phyloP scores from a whole-genome alignment of 208 protist species.

The Leptomonas seymouri region DNA sequence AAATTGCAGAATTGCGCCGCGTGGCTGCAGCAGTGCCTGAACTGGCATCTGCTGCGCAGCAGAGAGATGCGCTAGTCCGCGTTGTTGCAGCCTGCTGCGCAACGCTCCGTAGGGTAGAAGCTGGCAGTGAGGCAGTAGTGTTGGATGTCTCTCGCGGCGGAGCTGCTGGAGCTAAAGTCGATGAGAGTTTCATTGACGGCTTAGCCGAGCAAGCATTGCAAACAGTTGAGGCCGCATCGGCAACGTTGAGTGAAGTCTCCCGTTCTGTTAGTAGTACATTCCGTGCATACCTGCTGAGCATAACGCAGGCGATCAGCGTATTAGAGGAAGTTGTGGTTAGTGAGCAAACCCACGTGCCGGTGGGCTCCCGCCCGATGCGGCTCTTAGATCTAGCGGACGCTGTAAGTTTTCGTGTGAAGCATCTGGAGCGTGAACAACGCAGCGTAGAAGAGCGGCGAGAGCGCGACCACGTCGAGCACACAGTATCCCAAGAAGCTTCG shows the following conservation, averaged over 20 bases:
- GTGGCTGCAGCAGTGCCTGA: background rate
- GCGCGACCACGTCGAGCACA: background rate
- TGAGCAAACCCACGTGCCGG: background rate
- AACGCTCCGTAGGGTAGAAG: background rate
- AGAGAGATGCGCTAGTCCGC: conserved; percentile 5
- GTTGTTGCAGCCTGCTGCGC: background rate
- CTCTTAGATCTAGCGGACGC: background rate
- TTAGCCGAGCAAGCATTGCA: background rate
- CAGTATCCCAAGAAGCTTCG: background rate
- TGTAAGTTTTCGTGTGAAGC: conserved; percentile 1
- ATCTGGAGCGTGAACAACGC: conserved; percentile 8
- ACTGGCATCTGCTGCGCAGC: background rate
- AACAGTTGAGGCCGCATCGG: conserved; percentile 1
- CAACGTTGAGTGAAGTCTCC: background rate
- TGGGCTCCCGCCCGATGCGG: background rate
- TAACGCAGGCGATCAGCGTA: background rate
- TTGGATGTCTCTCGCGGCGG: background rate
- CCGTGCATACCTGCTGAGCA: background rate
- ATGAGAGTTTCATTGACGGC: background rate
- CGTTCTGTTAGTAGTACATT: background rate
- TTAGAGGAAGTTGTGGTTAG: background rate
- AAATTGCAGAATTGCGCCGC: background rate
- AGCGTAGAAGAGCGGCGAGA: background rate
- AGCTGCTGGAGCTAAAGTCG: background rate
- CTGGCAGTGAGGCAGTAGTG: background rate